Conservation (phyloP, 2,329 filamentous ascomycete genomes). For the Zymoseptoria passerinii region DNA sequence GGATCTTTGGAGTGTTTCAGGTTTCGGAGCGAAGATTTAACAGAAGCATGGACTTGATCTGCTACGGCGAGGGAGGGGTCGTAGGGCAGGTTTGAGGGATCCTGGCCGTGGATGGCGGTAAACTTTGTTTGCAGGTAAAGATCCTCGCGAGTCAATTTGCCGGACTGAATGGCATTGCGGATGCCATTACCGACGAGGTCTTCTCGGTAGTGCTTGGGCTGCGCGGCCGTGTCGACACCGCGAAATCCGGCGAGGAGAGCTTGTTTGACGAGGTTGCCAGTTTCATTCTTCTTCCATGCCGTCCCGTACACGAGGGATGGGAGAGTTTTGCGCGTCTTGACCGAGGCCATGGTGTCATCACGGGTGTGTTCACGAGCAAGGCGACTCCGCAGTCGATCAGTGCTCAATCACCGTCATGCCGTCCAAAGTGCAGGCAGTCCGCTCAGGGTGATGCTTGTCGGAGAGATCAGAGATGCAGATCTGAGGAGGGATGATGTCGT, state of each 20-base stretch:
- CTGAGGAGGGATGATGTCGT: background rate
- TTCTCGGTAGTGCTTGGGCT: constrained; percentile 72
- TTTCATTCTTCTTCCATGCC: constrained; percentile 72
- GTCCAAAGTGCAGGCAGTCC: background rate
- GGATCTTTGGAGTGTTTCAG: constrained; percentile 40
- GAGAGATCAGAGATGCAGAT: background rate
- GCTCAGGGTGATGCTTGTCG: background rate
- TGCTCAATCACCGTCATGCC: background rate
- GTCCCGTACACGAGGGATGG: constrained; percentile 63
- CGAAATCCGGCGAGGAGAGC: constrained; percentile 63
- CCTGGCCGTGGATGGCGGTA: constrained; percentile 57
- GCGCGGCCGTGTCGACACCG: constrained; percentile 68
- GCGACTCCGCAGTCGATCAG: background rate
- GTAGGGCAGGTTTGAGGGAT: constrained; percentile 54
- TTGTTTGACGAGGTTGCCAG: constrained; percentile 57
- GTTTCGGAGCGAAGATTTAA: constrained; percentile 58
- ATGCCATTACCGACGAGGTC: constrained; percentile 60
- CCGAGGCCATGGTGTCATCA: constrained; percentile 12
- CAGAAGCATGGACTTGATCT: constrained; percentile 58
- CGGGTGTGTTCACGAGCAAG: too few relatives aligned
- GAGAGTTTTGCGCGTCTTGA: constrained; percentile 8
- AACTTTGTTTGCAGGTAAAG: constrained; percentile 82
- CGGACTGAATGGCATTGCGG: constrained; percentile 48
- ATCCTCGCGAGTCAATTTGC: constrained; percentile 50
- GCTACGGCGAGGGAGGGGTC: constrained; percentile 48